Base-by-base conservation (phyloP, 2,329 filamentous ascomycete species). In the Monosporascus sp. region DNA sequence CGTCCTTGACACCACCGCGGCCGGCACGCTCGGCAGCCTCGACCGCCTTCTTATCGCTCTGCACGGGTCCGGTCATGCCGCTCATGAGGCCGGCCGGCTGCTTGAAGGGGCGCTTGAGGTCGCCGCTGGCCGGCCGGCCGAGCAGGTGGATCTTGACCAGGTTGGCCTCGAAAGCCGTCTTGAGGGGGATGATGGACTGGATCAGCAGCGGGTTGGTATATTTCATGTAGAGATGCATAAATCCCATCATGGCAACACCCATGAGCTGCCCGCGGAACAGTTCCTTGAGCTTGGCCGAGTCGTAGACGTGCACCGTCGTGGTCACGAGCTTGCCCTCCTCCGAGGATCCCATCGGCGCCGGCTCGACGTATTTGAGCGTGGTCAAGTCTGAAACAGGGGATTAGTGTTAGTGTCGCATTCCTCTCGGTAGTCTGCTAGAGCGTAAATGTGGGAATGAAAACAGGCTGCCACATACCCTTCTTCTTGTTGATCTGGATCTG, bases 201-300 rank as follows among this genome's bases (percentile, higher is more conserved):
- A 99, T 96, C 67, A 97, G 80, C 50, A 99, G 89, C 43, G 94
- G 94, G 85, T 97, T 99, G 78, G 92, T 97, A 87, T 97, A 99
- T 74, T 97, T 92, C 82, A 99, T 89, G 86, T 97, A 99, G 57
- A 99, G 62, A 78, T 99, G 94, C 93, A 99, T 97, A 69, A 97
- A 89, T 57, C 75, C 85, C 93, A 99, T 97, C 92, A 99, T 99
- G 72, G 83, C 92, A 54, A 99, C 80, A 56, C 94, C 94, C 89
- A 96, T 97, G 67, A 95, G 77, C 78, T 97, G 93, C 60, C 87
- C 83, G 74, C 94, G 94, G 82, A 93, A 90, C 61, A 90, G 81
- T 60, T 83, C 79, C 76, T 88, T 88, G 70, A 97, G 82, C 78
- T 97, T 93, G 65, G 82, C 77, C 66, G 85, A 80, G 74, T 99